phyloP scores from a whole-genome alignment of 2,329 filamentous ascomycete genomes.

The Aspergillus tamarii region DNA sequence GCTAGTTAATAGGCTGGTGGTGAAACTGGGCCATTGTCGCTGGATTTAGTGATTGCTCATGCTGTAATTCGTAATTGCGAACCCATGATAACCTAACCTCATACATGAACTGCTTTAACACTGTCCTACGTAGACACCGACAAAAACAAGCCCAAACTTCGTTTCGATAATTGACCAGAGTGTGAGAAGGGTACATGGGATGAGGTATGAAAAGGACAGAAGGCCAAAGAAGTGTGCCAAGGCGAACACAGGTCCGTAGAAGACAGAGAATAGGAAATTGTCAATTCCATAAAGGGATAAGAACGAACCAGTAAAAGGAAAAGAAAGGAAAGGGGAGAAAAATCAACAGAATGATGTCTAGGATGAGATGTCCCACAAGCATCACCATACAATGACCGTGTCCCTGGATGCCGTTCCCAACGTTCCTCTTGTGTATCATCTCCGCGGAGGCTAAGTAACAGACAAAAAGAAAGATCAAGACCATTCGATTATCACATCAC shows the following conservation, averaged over 20 bases:
- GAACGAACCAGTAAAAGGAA: slow-evolving; percentile 25
- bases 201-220: not conserved
- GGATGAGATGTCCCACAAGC: slow-evolving; percentile 27
- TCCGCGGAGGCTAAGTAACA: slow-evolving; percentile 38
- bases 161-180: slow-evolving; percentile 1
- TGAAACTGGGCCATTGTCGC: not conserved
- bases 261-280: slow-evolving; percentile 5
- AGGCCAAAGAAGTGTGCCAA: slow-evolving; percentile 3
- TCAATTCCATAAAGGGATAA: slow-evolving; percentile 26
- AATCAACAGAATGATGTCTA: slow-evolving; percentile 22
- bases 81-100: not conserved
- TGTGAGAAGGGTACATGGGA: not conserved
- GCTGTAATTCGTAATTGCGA: not conserved
- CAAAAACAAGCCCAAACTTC: slow-evolving; percentile 5
- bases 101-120: not conserved
- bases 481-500: slow-evolving; percentile 44
- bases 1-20: not conserved
- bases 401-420: slow-evolving; percentile 31
- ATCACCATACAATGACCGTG: slow-evolving; percentile 29
- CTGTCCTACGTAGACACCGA: not conserved
- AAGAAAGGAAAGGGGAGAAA: slow-evolving; percentile 22
- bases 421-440: slow-evolving; percentile 39
- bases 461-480: slow-evolving; percentile 41
- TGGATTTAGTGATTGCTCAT: not conserved
- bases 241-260: not conserved